These are phyloP conservation scores for Pseudozyma flocculosa DNA, from an alignment of 1,284 basidiomycete genomes.

Conservation along the genomic window DNA sequence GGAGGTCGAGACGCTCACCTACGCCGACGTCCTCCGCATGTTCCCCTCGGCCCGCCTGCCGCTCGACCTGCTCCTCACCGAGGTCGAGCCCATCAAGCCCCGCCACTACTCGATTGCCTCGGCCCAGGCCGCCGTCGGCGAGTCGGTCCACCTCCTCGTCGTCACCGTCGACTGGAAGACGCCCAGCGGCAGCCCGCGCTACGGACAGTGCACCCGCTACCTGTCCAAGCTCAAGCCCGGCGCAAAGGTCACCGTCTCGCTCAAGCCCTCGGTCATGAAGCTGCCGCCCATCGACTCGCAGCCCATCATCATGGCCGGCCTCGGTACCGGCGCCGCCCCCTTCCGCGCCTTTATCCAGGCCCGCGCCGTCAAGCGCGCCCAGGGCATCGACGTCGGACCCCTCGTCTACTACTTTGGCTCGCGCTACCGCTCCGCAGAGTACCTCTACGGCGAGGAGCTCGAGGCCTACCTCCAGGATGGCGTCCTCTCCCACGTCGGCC, in stretches of 20 bases:
- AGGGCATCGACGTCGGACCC: conserved; percentile 80
- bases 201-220: conserved; percentile 95
- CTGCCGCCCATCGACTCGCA: conserved; percentile 81
- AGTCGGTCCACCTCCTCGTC: conserved; percentile 88
- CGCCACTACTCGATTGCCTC: conserved; percentile 98
- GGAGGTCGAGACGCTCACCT: conserved; percentile 92
- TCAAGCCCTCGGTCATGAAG: conserved; percentile 99
- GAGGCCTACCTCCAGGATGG: conserved; percentile 72
- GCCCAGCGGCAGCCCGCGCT: conserved; percentile 75
- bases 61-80: conserved; percentile 77
- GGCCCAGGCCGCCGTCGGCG: conserved; percentile 88
- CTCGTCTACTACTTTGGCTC: conserved; percentile 98
- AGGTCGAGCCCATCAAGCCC: conserved; percentile 77
- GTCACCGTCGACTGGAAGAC: conserved; percentile 94
- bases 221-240: conserved; percentile 79
- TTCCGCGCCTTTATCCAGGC: conserved; percentile 98
- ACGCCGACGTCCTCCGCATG: conserved; percentile 79
- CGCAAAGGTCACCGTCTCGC: conserved; percentile 91
- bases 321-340: conserved; percentile 95
- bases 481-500: conserved; percentile 81
- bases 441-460: conserved; percentile 88
- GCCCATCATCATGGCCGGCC: conserved; percentile 96
- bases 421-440: conserved; percentile 89
- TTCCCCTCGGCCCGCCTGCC: conserved; percentile 78
- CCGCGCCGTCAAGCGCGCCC: conserved; percentile 76